Evolutionary conservation across 2,329 filamentous ascomycete species (phyloP).

Genomic region (Fusarium sp.): DNA sequence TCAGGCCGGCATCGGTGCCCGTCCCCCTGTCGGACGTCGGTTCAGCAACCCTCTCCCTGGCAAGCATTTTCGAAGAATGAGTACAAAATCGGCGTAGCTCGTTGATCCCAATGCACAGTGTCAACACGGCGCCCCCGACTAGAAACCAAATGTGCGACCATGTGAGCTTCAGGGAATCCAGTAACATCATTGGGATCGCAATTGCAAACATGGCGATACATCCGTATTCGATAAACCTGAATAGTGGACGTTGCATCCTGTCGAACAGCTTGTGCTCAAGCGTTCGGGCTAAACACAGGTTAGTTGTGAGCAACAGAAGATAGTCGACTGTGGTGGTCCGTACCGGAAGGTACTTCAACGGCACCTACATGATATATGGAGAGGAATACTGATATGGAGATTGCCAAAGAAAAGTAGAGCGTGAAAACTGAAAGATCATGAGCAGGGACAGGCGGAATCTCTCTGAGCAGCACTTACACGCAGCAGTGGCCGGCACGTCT

Average conservation of each 20-base stretch:
- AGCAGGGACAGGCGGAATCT: background rate
- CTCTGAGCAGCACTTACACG: background rate
- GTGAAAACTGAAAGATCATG: background rate
- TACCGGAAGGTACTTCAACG: background rate
- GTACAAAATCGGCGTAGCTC: background rate
- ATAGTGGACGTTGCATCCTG: background rate
- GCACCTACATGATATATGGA: background rate
- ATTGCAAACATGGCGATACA: background rate
- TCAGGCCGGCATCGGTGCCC: background rate
- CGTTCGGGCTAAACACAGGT: background rate
- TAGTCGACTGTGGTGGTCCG: background rate
- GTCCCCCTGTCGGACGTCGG: background rate
- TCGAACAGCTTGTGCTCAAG: background rate
- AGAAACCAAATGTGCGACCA: background rate
- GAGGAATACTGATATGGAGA: background rate
- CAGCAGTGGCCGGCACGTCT: background rate
- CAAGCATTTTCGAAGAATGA: background rate
- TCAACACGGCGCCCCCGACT: background rate
- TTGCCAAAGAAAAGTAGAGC: background rate
- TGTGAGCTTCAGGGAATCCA: background rate
- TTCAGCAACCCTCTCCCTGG: background rate
- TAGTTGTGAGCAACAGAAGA: background rate
- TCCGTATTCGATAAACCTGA: background rate
- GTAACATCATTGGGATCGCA: background rate
- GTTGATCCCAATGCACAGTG: background rate